Percentiles rank a stretch among this genome's conserved stretches.
phyloP scores from a whole-genome alignment of 768 basidiomycete genomes.

The Lepiota venenata region DNA sequence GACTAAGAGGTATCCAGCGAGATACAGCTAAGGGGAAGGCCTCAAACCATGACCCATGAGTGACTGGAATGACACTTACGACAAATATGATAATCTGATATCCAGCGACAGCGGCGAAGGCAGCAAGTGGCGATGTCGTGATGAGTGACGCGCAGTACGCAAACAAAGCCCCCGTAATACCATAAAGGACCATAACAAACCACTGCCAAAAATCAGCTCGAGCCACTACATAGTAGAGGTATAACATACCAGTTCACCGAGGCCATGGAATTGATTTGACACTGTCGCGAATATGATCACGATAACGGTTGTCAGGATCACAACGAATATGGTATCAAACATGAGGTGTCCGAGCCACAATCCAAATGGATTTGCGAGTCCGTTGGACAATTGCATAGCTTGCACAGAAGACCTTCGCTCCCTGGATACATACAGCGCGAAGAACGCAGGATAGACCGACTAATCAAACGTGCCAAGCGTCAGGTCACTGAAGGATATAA shows the following conservation, averaged over 20 bases:
- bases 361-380: constrained; percentile 62
- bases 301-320: constrained; percentile 62
- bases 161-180: constrained; percentile 64
- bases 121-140: constrained; percentile 62
- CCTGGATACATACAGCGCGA: constrained; percentile 69
- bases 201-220: constrained; percentile 41
- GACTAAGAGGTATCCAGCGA: constrained; percentile 66
- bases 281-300: constrained; percentile 55
- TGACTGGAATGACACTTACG: constrained; percentile 36
- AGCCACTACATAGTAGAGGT: neutral
- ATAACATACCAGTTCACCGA: constrained; percentile 55
- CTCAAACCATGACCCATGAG: neutral
- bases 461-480: constrained; percentile 22
- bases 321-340: constrained; percentile 62
- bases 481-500: neutral
- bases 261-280: constrained; percentile 63
- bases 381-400: constrained; percentile 82
- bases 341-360: constrained; percentile 79
- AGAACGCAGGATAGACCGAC: constrained; percentile 83
- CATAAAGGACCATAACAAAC: constrained; percentile 68
- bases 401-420: constrained; percentile 73
- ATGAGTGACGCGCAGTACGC: constrained; percentile 63
- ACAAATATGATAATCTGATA: constrained; percentile 72
- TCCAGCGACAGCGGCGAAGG: constrained; percentile 70
- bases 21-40: constrained; percentile 43